Evolutionary conservation across 192 early-diverging fungal species (phyloP), one percentile per base, ranked within the genome.

Genomic region (Lobosporangium transversale): DNA sequence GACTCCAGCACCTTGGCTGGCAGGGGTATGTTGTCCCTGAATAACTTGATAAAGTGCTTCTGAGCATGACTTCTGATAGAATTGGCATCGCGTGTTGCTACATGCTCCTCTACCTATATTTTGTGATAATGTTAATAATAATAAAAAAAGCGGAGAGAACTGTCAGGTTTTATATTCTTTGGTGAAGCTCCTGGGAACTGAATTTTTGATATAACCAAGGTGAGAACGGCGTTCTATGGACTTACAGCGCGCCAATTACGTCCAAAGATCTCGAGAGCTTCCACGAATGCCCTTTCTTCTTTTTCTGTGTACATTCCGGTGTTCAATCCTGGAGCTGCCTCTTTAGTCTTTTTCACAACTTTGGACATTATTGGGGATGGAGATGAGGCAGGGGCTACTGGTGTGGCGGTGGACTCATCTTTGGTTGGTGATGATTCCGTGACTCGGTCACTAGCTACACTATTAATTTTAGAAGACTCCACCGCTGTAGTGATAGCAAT

Each of bases 41-140:
- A 97, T 68, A 97, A 79, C 70, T 94, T 94, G 79, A 95, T 95
- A 64, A 97, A 94, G 70, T 94, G 90, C 73, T 95, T 95, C 82
- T 95, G 94, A 36, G 94, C 94, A 68, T 95, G 95, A 57, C 91
- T 92, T 58, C 94, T 84, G 58, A 97, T 92, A 18, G 93, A 93
- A 69, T 94, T 92, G 48, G 89, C 47, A 60, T 94, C 92, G 42
- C 95, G 82, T 10, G 94, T 97, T 29, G 58, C 84, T 17, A 97
- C 89, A 55, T 94, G 87, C 24, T 84, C 78, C 15, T 89, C 86
- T 24, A 92, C 68, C 91, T 92, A 57, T 21, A 18, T 18, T n/a
- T 1, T 18, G 9, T 31, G 3, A 21, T 45, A 58, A 4, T 5
- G n/a, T 49, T 24, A 36, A 10, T 21, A 20, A 24, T 7, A 21